These are phyloP conservation scores for Epichloe brachyelytri DNA, from an alignment of 2,329 filamentous ascomycete species.

Conservation along the genomic window DNA sequence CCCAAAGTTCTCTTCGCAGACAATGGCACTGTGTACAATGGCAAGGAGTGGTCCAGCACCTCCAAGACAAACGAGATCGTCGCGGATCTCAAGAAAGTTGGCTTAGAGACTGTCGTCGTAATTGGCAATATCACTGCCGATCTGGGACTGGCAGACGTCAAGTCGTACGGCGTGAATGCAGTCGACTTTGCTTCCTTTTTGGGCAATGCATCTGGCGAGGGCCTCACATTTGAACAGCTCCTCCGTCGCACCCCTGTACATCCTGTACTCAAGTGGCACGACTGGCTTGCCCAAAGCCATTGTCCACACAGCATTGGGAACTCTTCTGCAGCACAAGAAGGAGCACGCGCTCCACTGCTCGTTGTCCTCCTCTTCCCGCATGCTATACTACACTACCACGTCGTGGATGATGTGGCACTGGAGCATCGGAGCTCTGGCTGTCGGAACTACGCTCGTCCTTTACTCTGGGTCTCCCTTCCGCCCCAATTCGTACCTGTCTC, in stretches of 20 bases:
- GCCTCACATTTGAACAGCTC: conserved; percentile 60
- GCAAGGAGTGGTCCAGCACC: conserved; percentile 70
- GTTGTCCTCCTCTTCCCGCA: conserved; percentile 54
- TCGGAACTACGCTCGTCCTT: conserved; percentile 69
- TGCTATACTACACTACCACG: conserved; percentile 90
- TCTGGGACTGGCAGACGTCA: conserved; percentile 29
- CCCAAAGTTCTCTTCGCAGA: conserved; percentile 77
- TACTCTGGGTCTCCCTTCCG: conserved; percentile 90
- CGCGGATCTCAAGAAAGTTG: conserved; percentile 42
- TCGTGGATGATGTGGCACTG: conserved; percentile 99
- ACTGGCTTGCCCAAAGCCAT: conserved; percentile 85
- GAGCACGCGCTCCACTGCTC: conserved; percentile 84
- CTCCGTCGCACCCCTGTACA: conserved; percentile 79
- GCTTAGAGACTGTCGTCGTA: conserved; percentile 58
- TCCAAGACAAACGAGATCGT: conserved; percentile 71
- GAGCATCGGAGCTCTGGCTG: conserved; percentile 75
- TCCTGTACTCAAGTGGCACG: conserved; percentile 87
- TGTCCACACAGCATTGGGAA: conserved; percentile 81
- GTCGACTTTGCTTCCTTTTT: conserved; percentile 35
- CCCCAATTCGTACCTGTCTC: conserved; percentile 64
- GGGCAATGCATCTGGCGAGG: conserved; percentile 25
- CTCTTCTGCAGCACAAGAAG: conserved; percentile 92
- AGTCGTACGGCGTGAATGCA: conserved; percentile 25
- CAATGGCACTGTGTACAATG: conserved; percentile 82
- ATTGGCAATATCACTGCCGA: conserved; percentile 50